phyloP scores from a whole-genome alignment of 371 early-diverging fungal species.

The Lichtheimia corymbifera region DNA sequence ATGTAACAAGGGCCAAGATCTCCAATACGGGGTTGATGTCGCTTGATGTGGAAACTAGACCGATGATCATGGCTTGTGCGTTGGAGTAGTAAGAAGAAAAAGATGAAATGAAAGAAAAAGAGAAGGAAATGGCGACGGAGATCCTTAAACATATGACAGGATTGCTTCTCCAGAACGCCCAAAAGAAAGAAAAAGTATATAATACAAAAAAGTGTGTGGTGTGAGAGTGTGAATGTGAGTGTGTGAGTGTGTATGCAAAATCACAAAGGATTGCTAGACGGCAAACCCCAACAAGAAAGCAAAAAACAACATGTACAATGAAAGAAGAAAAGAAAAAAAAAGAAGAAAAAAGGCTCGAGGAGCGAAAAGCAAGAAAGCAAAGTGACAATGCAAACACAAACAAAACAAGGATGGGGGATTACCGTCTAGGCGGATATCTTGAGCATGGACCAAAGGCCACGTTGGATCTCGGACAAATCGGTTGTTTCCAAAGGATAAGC shows the following conservation, averaged over 20 bases:
- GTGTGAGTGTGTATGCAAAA: not conserved
- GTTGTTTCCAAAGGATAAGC: conserved; percentile 10
- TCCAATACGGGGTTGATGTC: not conserved
- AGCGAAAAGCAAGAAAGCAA: not conserved
- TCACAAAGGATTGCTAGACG: conserved; percentile 1
- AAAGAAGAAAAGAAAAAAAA: conserved; percentile 4
- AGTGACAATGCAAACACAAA: not conserved
- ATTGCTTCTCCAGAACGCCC: not conserved
- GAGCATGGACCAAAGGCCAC: conserved; percentile 47
- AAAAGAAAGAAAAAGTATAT: conserved; percentile 7
- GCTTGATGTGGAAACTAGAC: not conserved
- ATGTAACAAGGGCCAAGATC: too few relatives aligned
- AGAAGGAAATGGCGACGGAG: conserved; percentile 3
- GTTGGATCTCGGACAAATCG: conserved; percentile 49
- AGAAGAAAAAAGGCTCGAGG: conserved; percentile 2
- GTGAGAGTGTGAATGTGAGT: not conserved
- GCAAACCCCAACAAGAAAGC: conserved; percentile 7
- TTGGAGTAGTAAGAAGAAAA: not conserved
- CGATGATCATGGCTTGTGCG: not conserved
- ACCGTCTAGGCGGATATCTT: conserved; percentile 39
- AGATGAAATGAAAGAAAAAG: conserved; percentile 3
- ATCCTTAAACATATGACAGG: conserved; percentile 16
- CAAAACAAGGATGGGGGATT: not conserved
- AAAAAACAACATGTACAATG: conserved; percentile 3
- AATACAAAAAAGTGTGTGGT: conserved; percentile 2